phyloP scores from a whole-genome alignment of 164 flowering plant species.

The Stephania cephalantha region DNA sequence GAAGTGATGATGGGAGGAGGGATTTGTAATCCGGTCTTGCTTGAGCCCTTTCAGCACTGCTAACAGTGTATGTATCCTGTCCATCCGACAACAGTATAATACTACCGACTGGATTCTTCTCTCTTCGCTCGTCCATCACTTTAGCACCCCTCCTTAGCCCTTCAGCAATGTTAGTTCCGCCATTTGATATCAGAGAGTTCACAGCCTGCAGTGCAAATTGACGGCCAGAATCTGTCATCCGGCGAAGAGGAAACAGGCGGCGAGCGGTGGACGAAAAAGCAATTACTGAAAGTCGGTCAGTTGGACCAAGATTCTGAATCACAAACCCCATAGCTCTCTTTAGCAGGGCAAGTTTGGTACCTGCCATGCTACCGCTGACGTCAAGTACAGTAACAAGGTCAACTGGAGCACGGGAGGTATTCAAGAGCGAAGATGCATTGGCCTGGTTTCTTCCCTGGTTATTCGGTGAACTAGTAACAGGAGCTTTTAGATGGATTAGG shows the following conservation, averaged over 20 bases:
- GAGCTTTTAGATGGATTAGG: constrained; percentile 79
- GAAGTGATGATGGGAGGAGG: constrained; percentile 50
- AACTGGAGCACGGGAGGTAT: constrained; percentile 63
- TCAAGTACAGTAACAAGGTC: constrained; percentile 97
- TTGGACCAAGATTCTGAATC: constrained; percentile 81
- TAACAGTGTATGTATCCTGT: constrained; percentile 68
- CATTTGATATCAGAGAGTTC: constrained; percentile 61
- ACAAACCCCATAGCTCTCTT: constrained; percentile 96
- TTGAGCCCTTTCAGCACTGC: constrained; percentile 25
- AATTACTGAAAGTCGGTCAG: constrained; percentile 85
- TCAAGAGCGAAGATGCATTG: constrained; percentile 17
- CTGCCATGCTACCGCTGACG: constrained; percentile 99
- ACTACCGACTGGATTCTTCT: constrained; percentile 74
- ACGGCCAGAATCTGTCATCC: constrained; percentile 72
- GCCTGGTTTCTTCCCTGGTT: constrained; percentile 13
- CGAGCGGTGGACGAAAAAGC: constrained; percentile 89
- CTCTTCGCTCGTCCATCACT: constrained; percentile 61
- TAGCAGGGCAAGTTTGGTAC: constrained; percentile 83
- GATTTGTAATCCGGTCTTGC: constrained; percentile 36
- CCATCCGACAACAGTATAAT: constrained; percentile 90
- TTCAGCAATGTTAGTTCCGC: constrained; percentile 92
- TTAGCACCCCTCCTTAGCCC: constrained; percentile 79
- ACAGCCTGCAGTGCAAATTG: constrained; percentile 81
- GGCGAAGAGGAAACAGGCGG: constrained; percentile 72
- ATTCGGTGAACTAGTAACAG: constrained; percentile 26